Conservation (phyloP, 768 basidiomycete species). For the Megacollybia marginata region DNA sequence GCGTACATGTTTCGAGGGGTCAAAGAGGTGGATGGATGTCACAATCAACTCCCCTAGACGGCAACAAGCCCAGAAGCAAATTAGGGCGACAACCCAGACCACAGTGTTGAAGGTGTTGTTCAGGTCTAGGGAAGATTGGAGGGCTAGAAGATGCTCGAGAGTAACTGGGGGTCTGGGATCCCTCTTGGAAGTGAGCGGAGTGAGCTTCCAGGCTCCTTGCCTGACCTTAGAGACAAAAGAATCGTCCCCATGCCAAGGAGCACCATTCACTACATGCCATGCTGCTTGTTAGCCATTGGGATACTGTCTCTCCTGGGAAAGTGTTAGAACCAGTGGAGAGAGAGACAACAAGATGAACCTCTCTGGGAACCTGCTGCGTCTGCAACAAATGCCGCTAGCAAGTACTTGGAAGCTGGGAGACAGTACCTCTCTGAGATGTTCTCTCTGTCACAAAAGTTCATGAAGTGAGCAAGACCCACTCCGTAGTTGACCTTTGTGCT, state of each 20-base stretch:
- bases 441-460: conserved; percentile 23
- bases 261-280: too few relatives aligned
- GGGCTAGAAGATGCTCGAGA: conserved; percentile 19
- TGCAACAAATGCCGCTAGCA: conserved; percentile 22
- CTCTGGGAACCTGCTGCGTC: too few relatives aligned
- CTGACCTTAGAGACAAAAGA: conserved; percentile 7
- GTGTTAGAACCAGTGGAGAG: conserved; percentile 11
- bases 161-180: conserved; percentile 26
- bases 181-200: conserved; percentile 6
- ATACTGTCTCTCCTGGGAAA: conserved; percentile 26
- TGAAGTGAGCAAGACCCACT: conserved; percentile 22
- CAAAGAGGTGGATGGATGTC: too few relatives aligned
- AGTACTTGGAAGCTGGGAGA: conserved; percentile 20
- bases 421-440: conserved; percentile 16
- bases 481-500: conserved; percentile 21
- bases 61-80: too few relatives aligned
- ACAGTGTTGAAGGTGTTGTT: too few relatives aligned
- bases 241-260: too few relatives aligned
- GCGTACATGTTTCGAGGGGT: too few relatives aligned
- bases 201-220: conserved; percentile 14
- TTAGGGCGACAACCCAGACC: too few relatives aligned
- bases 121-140: conserved; percentile 15
- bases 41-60: too few relatives aligned
- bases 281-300: too few relatives aligned
- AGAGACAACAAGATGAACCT: neutral